Conservation (phyloP, 257 asterid species). For the Capsicum rhomboideum region DNA sequence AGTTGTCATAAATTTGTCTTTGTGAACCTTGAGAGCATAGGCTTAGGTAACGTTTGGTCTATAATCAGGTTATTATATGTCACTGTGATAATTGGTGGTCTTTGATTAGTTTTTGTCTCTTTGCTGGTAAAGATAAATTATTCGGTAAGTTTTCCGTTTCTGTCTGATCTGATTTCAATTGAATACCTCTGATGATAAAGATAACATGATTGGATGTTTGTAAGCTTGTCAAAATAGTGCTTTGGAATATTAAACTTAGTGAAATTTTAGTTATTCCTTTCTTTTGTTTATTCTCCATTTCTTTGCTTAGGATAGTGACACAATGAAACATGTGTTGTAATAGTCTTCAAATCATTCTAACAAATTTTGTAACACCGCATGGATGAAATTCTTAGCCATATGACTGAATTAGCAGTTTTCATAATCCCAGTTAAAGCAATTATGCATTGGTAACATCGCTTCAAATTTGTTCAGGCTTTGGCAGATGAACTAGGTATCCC, state of each 20-base stretch:
- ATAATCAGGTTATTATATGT: neutral
- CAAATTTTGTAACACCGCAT: neutral
- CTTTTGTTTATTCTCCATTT: neutral
- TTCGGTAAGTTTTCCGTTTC: neutral
- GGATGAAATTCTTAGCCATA: neutral
- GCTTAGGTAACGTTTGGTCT: neutral
- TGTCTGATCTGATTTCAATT: neutral
- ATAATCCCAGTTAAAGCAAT: neutral
- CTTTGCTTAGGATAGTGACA: neutral
- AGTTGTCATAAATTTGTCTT: neutral
- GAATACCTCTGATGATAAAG: neutral
- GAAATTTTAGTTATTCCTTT: neutral
- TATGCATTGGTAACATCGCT: neutral
- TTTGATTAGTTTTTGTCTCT: neutral
- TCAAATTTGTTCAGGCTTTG: conserved; percentile 46
- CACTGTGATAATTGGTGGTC: neutral
- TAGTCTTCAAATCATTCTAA: neutral
- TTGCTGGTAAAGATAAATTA: neutral
- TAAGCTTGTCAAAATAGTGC: neutral
- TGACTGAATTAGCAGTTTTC: neutral
- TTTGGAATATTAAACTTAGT: neutral
- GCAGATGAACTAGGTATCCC: conserved; percentile 97
- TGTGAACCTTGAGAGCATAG: neutral
- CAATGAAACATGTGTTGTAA: neutral
- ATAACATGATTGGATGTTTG: neutral